Evolutionary conservation across 1,139 yeast genomes (phyloP), one percentile per base, ranked within the genome.

Genomic region (Torulaspora pretoriensis): DNA sequence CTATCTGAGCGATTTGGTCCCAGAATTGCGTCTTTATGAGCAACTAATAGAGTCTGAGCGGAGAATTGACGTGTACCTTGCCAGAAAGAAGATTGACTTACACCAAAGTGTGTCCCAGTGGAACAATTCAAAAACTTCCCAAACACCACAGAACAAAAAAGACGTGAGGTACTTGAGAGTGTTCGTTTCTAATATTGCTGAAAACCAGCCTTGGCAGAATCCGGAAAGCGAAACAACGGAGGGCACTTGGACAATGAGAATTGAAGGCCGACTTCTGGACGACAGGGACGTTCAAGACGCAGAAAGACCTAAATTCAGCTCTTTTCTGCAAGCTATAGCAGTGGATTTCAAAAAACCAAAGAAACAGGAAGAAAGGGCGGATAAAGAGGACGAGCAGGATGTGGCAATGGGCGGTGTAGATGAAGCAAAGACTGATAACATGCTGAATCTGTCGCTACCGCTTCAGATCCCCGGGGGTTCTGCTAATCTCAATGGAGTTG

Each of bases 181-280:
- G 19, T 92, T 83, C 61, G 72, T 94, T 26, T 88, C 92, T 57
- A 89, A 87, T 63, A 83, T 88, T 2, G 73, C 84, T 35, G 85
- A 81, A 51, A 86, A 87, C 63, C 97, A 92, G 68, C 88, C 94
- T 37, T 92, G 98, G 98, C 97, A 90, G 62, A 72, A 71, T 42
- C 72, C 69, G 46, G 67, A 71, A 55, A 34, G 42, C 17, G 59
- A 55, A 43, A 47, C 51, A 35, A 31, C 53, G 22, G 42, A 54
- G 64, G 53, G 59, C 4, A 52, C 78, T 4, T 92, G 97, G 97
- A 85, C 94, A 1, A 72, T 92, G 55, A 74, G 95, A 46, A 78
- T 92, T 17, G 97, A 92, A 66, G 98, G 98, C 8, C 73, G 89
- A 45, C 69, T 87, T 28, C 70, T 90, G 31, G 71, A 77, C 51